Conservation (phyloP, 2,329 filamentous ascomycete genomes). For the Gnomoniopsis smithogilvyi region DNA sequence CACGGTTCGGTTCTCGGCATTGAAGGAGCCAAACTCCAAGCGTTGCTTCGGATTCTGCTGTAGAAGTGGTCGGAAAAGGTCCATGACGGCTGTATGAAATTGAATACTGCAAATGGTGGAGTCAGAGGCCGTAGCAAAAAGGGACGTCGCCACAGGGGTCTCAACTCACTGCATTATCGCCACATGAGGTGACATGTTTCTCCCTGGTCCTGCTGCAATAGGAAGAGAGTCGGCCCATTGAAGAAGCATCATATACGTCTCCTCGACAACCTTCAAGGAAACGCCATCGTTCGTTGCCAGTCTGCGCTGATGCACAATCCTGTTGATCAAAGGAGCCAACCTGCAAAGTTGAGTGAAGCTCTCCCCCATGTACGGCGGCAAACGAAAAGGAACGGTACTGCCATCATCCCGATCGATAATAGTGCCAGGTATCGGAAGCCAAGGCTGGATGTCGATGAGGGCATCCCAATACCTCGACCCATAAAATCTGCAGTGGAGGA, state of each 20-base stretch:
- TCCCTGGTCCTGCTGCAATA: conserved; percentile 5
- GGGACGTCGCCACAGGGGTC: not conserved
- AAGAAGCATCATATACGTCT: conserved; percentile 20
- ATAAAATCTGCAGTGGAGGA: not conserved
- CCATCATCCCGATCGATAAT: conserved; percentile 1
- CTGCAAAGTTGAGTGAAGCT: conserved; percentile 19
- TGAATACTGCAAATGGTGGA: conserved; percentile 2
- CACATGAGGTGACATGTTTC: conserved; percentile 8
- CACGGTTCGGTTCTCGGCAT: not conserved
- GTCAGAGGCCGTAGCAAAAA: not conserved
- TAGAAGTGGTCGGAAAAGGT: conserved; percentile 20
- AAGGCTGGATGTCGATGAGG: not conserved
- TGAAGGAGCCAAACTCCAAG: not conserved
- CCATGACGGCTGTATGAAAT: conserved; percentile 16
- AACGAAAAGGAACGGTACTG: conserved; percentile 4
- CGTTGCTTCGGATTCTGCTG: not conserved
- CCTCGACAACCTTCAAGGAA: conserved; percentile 15
- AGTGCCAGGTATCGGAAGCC: conserved; percentile 13
- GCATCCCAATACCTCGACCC: conserved; percentile 10
- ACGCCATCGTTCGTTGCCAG: conserved; percentile 6
- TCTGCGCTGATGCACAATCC: conserved; percentile 10
- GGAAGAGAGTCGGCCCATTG: conserved; percentile 19
- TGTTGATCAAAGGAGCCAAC: conserved; percentile 16
- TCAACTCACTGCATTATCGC: conserved; percentile 18
- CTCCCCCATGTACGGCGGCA: conserved; percentile 19